A percentile compares a stretch with the other conserved stretches of the same genome.
phyloP scores from a whole-genome alignment of 129 eudicot genomes.

The Artemisia tridentata region DNA sequence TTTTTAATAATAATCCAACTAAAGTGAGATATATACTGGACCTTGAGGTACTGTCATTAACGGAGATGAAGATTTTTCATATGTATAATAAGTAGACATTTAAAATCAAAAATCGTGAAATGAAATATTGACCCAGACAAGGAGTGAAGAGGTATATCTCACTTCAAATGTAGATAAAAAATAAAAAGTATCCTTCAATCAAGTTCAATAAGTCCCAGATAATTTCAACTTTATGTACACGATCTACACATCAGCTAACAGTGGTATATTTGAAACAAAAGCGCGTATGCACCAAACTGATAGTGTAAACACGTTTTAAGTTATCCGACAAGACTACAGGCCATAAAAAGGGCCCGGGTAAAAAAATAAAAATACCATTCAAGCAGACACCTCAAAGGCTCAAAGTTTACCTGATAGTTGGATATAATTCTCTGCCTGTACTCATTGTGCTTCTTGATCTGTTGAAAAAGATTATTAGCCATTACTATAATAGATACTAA shows the following conservation, averaged over 20 bases:
- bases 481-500: background rate
- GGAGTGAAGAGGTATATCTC: slow-evolving; percentile 6
- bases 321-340: slow-evolving; percentile 8
- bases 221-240: slow-evolving; percentile 9
- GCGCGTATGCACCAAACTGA: background rate
- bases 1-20: background rate
- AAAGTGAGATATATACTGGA: background rate
- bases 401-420: slow-evolving; percentile 70
- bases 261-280: background rate
- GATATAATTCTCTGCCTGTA: slow-evolving; percentile 76
- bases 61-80: background rate
- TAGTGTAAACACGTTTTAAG: background rate
- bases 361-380: background rate
- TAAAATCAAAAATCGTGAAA: background rate
- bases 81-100: background rate
- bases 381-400: slow-evolving; percentile 5
- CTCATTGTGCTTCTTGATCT: slow-evolving; percentile 75
- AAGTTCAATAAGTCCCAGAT: slow-evolving; percentile 3
- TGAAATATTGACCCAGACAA: slow-evolving; percentile 5
- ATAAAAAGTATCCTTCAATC: slow-evolving; percentile 7
- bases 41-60: background rate
- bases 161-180: background rate
- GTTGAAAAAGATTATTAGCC: slow-evolving; percentile 33
- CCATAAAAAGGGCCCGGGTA: background rate
- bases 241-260: background rate